Evolutionary conservation across 2,329 filamentous ascomycete species (phyloP).

Genomic region (Parafenestella ontariensis): DNA sequence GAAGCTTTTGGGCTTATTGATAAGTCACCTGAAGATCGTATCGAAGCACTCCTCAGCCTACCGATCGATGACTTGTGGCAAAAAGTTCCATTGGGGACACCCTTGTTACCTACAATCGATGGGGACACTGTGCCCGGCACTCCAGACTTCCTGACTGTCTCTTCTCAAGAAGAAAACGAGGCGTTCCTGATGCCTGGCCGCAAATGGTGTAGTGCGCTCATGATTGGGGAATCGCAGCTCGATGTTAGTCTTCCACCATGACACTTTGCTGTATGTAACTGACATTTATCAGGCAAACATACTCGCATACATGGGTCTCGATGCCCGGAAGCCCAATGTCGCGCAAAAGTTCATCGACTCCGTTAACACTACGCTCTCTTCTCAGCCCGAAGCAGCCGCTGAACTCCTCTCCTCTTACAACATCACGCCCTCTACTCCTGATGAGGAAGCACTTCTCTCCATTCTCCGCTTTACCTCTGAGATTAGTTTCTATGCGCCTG

Average conservation of each 20-base stretch:
- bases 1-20: slow-evolving; percentile 50
- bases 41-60: slow-evolving; percentile 51
- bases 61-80: slow-evolving; percentile 53
- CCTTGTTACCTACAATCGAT: slow-evolving; percentile 52
- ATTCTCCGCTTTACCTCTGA: slow-evolving; percentile 57
- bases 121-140: slow-evolving; percentile 49
- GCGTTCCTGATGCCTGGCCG: slow-evolving; percentile 47
- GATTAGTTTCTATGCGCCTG: slow-evolving; percentile 56
- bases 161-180: slow-evolving; percentile 32
- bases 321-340: slow-evolving; percentile 37
- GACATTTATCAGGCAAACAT: slow-evolving; percentile 29
- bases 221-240: slow-evolving; percentile 58
- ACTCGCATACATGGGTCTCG: slow-evolving; percentile 31
- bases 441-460: slow-evolving; percentile 52
- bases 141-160: slow-evolving; percentile 33
- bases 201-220: slow-evolving; percentile 55
- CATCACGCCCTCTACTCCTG: slow-evolving; percentile 44
- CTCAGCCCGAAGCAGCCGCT: slow-evolving; percentile 25
- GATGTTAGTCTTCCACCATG: slow-evolving; percentile 45
- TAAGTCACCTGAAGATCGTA: slow-evolving; percentile 48
- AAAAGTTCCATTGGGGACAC: slow-evolving; percentile 47
- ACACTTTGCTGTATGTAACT: background rate
- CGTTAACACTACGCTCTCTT: slow-evolving; percentile 38
- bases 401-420: slow-evolving; percentile 50
- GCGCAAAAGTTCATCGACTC: slow-evolving; percentile 45